Evolutionary conservation across 305 asterid genomes (phyloP).

Genomic region (Nicotiana rustica): DNA sequence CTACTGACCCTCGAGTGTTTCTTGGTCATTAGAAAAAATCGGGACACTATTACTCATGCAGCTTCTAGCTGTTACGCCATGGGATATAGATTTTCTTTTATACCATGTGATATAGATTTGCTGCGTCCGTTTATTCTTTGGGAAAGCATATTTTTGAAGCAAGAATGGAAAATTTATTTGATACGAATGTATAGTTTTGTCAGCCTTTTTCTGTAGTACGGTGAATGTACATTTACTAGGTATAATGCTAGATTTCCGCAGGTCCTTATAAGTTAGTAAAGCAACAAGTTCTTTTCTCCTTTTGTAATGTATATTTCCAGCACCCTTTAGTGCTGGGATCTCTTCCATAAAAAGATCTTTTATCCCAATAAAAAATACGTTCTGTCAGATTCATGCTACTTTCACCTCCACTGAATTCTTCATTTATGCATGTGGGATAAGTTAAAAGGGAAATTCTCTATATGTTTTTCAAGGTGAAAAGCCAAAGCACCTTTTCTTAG

Average conservation of each 20-base stretch:
- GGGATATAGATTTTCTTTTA: too few species aligned
- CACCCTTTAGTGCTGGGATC: not conserved
- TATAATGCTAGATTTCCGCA: not conserved
- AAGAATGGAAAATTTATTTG: too few species aligned
- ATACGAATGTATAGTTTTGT: not conserved
- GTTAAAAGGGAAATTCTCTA: not conserved
- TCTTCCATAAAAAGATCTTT: not conserved
- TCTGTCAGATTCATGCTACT: not conserved
- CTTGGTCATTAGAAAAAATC: too few species aligned
- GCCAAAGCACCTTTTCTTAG: slow-evolving; percentile 1
- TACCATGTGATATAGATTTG: not conserved
- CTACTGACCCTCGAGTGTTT: too few species aligned
- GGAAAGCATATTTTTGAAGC: not conserved
- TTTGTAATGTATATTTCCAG: not conserved
- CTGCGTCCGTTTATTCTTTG: not conserved
- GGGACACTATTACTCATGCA: too few species aligned
- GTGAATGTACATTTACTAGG: not conserved
- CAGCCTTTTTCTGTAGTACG: not conserved
- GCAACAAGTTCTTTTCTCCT: not conserved
- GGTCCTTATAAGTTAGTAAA: not conserved
- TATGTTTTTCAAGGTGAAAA: not conserved
- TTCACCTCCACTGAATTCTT: not conserved
- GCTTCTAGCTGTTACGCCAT: too few species aligned
- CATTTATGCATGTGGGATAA: not conserved
- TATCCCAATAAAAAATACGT: not conserved